Base-by-base conservation (phyloP, 768 basidiomycete genomes). In the Guyanaporus albipodus region DNA sequence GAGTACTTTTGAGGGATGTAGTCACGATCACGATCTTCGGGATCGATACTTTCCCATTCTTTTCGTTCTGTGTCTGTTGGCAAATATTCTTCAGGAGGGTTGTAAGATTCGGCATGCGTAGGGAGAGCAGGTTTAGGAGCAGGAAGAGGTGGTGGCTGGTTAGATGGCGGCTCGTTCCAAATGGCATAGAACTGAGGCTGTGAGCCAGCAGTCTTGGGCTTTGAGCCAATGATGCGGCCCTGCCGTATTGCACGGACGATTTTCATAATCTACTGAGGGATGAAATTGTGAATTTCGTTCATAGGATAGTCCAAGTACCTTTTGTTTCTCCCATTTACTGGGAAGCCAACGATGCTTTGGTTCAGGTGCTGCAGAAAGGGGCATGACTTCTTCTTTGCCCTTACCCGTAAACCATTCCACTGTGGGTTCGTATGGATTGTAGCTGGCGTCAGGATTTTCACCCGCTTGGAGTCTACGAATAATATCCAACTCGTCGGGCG, bases 321-420 rank as follows among this genome's bases (percentile, higher is more conserved):
- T 99, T 77, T 96, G 85, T 69, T 96, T 97, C 70, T 98, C 96
- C 96, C 96, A 99, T 73, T 94, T 98, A 70, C 91, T 95, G 12
- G 94, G 91, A 11, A 97, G 78, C 84, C 94, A 99, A 38, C 96
- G 80, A 44, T 91, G 80, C 70, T 99, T 99, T 17, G 96, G 96
- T 64, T 98, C 93, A 2, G 93, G 91, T 22, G 88, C 87, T 24
- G 83, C 82, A 10, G 86, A 89, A 12, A 99, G 67, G 19, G 96
- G 96, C 92, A 93, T 97, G 18, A 85, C 70, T 70, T 94, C 91
- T 61, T 96, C 90, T 61, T 91, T 93, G 11, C 92, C 92, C 67
- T 91, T 87, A 4, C 91, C 91, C 10, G 95, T 95, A 67, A 97
- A 99, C 91, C 93, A 98, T 64, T 97, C 94, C 2, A 86, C 80